Evolutionary conservation across 306 rosid species (phyloP), one percentile per base, ranked within the genome.

Genomic region (Rosa persica): DNA sequence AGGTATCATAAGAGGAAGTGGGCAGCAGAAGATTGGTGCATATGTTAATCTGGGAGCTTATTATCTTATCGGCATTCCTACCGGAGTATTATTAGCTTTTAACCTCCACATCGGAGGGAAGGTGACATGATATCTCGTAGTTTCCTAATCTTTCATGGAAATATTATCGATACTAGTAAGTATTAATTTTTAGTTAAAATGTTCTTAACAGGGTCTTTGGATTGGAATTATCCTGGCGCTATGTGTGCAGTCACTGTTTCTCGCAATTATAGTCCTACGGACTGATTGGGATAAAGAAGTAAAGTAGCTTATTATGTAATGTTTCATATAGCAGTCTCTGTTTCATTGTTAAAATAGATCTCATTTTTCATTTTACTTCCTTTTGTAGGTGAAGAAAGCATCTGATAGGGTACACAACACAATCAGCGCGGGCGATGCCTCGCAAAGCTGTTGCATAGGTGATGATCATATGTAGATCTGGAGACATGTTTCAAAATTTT

Each of bases 11-110:
- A 70, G 83, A 78, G 85, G 85, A 69, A 77, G 82, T 70, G 88
- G 85, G 13, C 57, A 70, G 76, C 83, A 85, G 38, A 85, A 81
- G 61, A 55, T 78, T 48, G 85, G 83, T 42, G 88, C 85, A 3
- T 25, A 62, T 16, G 82, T 78, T 70, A 85, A 85, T 76, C 70
- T 85, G 2, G 88, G 85, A 75, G 85, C 88, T 30, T 85, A 81
- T 66, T 85, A 78, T 73, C 48, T 81, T 52, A 6, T 70, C 3
- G 88, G 85, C 60, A 85, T 85, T 58, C 88, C 85, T 40, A 15
- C 40, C 5, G 73, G 81, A 40, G 52, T 85, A 2, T 7, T 75
- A 15, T 58, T 85, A 78, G 85, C 83, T 68, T 81, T 85, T 67
- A 54, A 12, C 25, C 72, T 74, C 76, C 85, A 79, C 77, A 25